A percentile compares a stretch with the other conserved stretches of the same genome.
Evolutionary conservation across 108 stramenopile genomes (phyloP).

Genomic region (Licmophora abbreviata): DNA sequence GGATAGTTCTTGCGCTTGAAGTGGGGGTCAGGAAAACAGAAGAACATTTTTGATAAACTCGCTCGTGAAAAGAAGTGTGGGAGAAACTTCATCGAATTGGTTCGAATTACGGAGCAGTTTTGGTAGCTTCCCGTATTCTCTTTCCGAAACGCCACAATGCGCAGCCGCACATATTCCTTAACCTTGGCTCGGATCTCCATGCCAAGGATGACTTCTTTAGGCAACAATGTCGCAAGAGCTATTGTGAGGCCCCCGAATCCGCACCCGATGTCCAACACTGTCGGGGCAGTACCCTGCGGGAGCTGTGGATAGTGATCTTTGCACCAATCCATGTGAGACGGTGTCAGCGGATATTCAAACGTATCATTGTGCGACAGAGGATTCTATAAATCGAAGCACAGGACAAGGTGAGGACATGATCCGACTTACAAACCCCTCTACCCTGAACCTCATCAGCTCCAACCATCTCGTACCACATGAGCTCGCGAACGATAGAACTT

Average conservation of each 20-base stretch:
- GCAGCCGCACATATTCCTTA: conserved; percentile 89
- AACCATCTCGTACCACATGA: no score
- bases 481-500: conserved; percentile 94
- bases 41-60: conserved; percentile 83
- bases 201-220: conserved; percentile 79
- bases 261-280: conserved; percentile 95
- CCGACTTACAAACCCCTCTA: no score
- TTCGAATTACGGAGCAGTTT: conserved; percentile 81
- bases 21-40: conserved; percentile 98
- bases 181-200: conserved; percentile 97
- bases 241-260: conserved; percentile 96
- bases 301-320: conserved; percentile 59
- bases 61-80: conserved; percentile 50
- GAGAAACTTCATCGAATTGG: conserved; percentile 91
- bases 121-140: conserved; percentile 68
- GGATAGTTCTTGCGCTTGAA: conserved; percentile 98
- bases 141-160: conserved; percentile 81
- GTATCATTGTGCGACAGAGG: conserved; percentile 92
- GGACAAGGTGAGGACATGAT: no score
- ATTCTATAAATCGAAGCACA: no score
- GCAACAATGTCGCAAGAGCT: conserved; percentile 61
- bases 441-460: no score
- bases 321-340: conserved; percentile 84
- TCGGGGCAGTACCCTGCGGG: conserved; percentile 11
- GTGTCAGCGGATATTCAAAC: conserved; percentile 81